phyloP scores from a whole-genome alignment of 1,139 yeast species.

The Chernovozyma aurita region DNA sequence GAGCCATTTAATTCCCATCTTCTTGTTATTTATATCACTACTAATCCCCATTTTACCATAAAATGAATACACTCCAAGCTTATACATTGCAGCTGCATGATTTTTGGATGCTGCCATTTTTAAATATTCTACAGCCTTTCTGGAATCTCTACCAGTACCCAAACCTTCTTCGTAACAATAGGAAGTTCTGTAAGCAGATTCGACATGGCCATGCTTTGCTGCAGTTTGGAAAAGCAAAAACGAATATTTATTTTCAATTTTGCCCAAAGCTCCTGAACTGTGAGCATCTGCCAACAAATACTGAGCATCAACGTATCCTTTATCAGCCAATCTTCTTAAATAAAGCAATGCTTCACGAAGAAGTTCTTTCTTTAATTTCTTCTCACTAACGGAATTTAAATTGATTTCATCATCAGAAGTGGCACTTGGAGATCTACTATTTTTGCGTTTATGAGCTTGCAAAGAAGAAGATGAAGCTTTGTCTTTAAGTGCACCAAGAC shows the following conservation, averaged over 20 bases:
- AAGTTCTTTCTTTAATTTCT: slow-evolving; percentile 41
- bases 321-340: slow-evolving; percentile 68
- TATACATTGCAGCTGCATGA: slow-evolving; percentile 95
- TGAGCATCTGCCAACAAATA: slow-evolving; percentile 85
- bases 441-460: neutral
- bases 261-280: slow-evolving; percentile 82
- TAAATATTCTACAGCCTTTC: slow-evolving; percentile 78
- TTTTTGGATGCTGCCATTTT: slow-evolving; percentile 86
- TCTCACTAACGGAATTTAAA: slow-evolving; percentile 20
- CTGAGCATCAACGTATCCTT: slow-evolving; percentile 87
- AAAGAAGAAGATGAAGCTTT: neutral
- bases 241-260: slow-evolving; percentile 76
- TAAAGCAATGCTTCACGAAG: slow-evolving; percentile 74
- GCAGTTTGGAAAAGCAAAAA: slow-evolving; percentile 77
- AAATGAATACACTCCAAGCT: slow-evolving; percentile 82
- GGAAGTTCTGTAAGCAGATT: slow-evolving; percentile 87
- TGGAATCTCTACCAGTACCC: slow-evolving; percentile 86
- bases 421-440: neutral
- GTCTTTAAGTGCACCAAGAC: neutral
- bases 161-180: slow-evolving; percentile 90
- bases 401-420: neutral
- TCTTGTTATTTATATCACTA: slow-evolving; percentile 63
- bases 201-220: slow-evolving; percentile 89
- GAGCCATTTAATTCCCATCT: slow-evolving; percentile 90
- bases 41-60: slow-evolving; percentile 81